These are phyloP conservation scores for Heterobasidion annosum DNA, from an alignment of 1,284 basidiomycete species.

Conservation along the genomic window DNA sequence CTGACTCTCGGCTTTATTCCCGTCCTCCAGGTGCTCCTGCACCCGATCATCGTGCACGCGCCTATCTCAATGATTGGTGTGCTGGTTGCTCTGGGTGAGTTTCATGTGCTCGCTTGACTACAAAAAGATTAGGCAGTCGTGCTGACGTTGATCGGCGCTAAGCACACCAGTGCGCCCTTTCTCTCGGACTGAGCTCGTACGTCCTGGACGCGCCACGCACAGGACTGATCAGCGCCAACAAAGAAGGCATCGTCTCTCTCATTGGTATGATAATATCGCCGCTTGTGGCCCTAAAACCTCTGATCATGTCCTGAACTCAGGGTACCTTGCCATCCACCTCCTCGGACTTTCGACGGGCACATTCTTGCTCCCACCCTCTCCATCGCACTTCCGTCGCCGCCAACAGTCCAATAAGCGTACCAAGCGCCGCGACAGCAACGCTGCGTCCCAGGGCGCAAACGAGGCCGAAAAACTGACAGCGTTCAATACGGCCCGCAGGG, in stretches of 20 bases:
- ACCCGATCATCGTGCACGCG: constrained; percentile 49
- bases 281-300: neutral
- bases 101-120: neutral
- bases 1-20: constrained; percentile 85
- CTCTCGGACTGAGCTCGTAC: constrained; percentile 49
- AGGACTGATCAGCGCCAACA: constrained; percentile 74
- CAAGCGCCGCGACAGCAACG: constrained; percentile 7
- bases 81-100: constrained; percentile 53
- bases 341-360: constrained; percentile 81
- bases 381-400: constrained; percentile 56
- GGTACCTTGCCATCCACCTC: constrained; percentile 87
- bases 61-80: constrained; percentile 63
- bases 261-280: constrained; percentile 37
- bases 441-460: constrained; percentile 7
- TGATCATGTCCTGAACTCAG: constrained; percentile 26
- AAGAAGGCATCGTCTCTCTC: constrained; percentile 84
- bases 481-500: constrained; percentile 22
- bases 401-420: constrained; percentile 17
- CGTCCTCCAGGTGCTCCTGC: constrained; percentile 60
- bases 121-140: too few relatives aligned
- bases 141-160: too few relatives aligned
- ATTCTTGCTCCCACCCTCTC: constrained; percentile 71
- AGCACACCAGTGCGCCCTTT: constrained; percentile 64
- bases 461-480: constrained; percentile 4
- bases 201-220: constrained; percentile 56